Conservation (phyloP, 345 rosid genomes). For the Eutrema japonicum region DNA sequence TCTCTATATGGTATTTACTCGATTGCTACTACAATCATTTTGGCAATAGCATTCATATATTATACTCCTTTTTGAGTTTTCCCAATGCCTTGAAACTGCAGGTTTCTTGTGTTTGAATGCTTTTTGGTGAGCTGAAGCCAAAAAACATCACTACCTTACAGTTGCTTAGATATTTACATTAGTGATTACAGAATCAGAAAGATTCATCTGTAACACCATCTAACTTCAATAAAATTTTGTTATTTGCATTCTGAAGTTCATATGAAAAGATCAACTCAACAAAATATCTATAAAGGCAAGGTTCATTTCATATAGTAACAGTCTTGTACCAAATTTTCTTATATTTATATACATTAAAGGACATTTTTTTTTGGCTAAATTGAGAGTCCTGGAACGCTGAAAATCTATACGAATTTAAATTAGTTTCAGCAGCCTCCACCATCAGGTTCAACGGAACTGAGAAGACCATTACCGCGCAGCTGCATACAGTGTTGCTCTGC, state of each 20-base stretch:
- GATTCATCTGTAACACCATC: constrained; percentile 26
- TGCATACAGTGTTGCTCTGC: constrained; percentile 98
- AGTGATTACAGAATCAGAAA: constrained; percentile 20
- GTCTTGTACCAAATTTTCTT: constrained; percentile 39
- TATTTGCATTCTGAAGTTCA: constrained; percentile 20
- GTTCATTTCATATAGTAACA: constrained; percentile 37
- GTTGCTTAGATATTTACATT: constrained; percentile 26
- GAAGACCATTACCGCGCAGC: constrained; percentile 88
- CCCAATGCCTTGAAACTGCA: constrained; percentile 12
- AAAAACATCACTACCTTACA: not conserved
- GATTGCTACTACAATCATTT: not conserved
- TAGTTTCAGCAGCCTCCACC: constrained; percentile 75
- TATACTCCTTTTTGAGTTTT: not conserved
- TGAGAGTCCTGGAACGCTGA: constrained; percentile 2
- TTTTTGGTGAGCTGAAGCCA: not conserved
- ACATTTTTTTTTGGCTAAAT: constrained; percentile 25
- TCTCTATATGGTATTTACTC: constrained; percentile 44
- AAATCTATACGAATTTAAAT: constrained; percentile 31
- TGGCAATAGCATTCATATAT: not conserved
- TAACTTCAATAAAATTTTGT: constrained; percentile 34
- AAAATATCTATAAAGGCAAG: constrained; percentile 18
- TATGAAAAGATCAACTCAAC: constrained; percentile 7
- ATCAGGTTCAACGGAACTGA: constrained; percentile 93
- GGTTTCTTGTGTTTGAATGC: constrained; percentile 16
- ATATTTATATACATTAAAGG: constrained; percentile 34